phyloP scores from a whole-genome alignment of 148 eudicot genomes.

The Spergularia marina region DNA sequence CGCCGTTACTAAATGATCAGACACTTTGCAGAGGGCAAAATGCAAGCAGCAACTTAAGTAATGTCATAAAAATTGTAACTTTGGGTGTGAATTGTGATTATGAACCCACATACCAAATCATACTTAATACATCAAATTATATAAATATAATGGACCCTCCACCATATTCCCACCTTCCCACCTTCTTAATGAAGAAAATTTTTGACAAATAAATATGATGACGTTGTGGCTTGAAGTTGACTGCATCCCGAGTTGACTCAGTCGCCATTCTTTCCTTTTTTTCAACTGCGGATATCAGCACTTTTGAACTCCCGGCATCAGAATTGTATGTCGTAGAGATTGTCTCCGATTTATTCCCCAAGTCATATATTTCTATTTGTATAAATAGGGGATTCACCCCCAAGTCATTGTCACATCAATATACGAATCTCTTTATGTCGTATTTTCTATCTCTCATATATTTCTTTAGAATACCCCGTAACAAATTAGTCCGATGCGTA shows the following conservation, averaged over 20 bases:
- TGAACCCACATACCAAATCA: too few species aligned
- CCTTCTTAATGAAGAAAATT: slow-evolving; percentile 17
- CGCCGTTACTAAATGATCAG: not conserved
- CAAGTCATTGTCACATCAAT: too few species aligned
- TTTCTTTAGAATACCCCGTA: too few species aligned
- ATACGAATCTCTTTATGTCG: too few species aligned
- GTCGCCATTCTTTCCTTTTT: not conserved
- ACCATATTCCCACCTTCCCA: slow-evolving; percentile 20
- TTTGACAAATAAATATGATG: not conserved
- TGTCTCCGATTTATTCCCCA: too few species aligned
- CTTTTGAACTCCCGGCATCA: not conserved
- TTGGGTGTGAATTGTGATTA: too few species aligned
- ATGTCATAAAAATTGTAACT: too few species aligned
- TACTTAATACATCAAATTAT: not conserved
- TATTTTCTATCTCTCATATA: too few species aligned
- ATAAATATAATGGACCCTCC: slow-evolving; percentile 4
- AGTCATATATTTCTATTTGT: too few species aligned
- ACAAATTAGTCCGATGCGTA: too few species aligned
- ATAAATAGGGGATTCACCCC: too few species aligned
- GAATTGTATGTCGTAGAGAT: too few species aligned
- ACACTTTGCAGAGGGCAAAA: not conserved
- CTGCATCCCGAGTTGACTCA: not conserved
- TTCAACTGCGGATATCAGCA: not conserved
- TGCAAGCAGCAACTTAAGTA: not conserved
- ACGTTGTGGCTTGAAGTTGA: not conserved